phyloP scores from a whole-genome alignment of 257 asterid species.

The Penstemon barbatus region DNA sequence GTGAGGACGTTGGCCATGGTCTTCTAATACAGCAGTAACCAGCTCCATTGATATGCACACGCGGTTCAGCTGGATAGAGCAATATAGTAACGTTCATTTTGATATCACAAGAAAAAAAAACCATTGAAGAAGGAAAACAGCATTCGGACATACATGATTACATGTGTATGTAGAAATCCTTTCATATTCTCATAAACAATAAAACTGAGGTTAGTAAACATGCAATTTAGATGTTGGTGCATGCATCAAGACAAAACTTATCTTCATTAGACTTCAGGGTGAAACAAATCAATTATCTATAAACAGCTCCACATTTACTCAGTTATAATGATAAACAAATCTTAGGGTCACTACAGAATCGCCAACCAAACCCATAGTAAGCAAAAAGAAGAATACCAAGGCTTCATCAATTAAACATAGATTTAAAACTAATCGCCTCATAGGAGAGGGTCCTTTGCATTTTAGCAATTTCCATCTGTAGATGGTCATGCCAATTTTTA shows the following conservation, averaged over 20 bases:
- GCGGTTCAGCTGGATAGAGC: constrained; percentile 54
- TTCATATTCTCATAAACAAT: constrained; percentile 11
- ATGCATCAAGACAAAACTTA: not conserved
- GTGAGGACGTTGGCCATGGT: constrained; percentile 94
- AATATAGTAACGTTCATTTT: constrained; percentile 18
- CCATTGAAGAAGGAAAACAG: constrained; percentile 1
- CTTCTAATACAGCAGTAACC: constrained; percentile 97
- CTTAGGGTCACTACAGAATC: not conserved
- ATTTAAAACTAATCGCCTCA: not conserved
- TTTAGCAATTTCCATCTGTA: constrained; percentile 10
- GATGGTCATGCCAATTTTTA: constrained; percentile 27
- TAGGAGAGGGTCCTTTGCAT: constrained; percentile 10
- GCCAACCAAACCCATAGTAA: constrained; percentile 10
- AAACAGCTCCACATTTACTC: constrained; percentile 19
- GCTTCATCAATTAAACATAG: constrained; percentile 20
- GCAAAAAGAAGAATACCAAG: constrained; percentile 18
- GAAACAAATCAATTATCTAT: not conserved
- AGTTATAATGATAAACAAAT: constrained; percentile 2
- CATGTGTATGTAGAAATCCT: constrained; percentile 13
- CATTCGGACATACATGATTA: not conserved
- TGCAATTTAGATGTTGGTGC: constrained; percentile 12
- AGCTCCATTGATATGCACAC: constrained; percentile 97
- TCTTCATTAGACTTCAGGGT: not conserved
- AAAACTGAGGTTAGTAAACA: constrained; percentile 13
- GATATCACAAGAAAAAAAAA: constrained; percentile 9